Percentiles rank a stretch among this genome's conserved stretches.
Conservation (phyloP, 2,329 filamentous ascomycete genomes). For the Trichoderma harzianum region DNA sequence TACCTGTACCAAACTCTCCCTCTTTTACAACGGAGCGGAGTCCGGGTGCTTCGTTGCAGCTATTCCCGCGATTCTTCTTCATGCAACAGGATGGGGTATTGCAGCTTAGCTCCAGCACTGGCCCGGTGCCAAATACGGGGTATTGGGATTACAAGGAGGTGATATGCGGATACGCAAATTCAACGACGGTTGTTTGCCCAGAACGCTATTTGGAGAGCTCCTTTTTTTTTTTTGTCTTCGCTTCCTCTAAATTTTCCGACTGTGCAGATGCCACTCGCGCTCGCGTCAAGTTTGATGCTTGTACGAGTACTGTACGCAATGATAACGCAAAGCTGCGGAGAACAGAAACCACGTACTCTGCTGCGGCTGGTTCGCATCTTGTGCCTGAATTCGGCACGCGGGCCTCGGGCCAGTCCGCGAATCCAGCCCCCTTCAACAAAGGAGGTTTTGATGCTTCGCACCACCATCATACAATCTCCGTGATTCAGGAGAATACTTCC, state of each 20-base stretch:
- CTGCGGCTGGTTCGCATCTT: slow-evolving; percentile 4
- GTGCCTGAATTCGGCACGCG: slow-evolving; percentile 3
- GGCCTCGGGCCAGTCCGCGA: neutral
- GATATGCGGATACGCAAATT: neutral
- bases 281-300: neutral
- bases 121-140: neutral
- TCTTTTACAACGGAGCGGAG: neutral
- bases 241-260: neutral
- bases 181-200: neutral
- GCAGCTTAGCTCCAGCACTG: neutral
- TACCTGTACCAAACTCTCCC: neutral
- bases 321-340: neutral
- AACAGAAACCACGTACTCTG: neutral
- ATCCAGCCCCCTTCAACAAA: slow-evolving; percentile 3
- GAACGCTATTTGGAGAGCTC: neutral
- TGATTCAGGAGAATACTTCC: neutral
- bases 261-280: neutral
- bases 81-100: neutral
- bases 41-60: neutral
- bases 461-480: neutral
- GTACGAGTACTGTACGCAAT: neutral
- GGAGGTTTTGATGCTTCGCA: neutral
- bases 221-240: neutral
- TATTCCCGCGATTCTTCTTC: neutral
- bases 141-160: neutral